A percentile compares a stretch with the other conserved stretches of the same genome.
phyloP scores from a whole-genome alignment of 306 rosid genomes.

The Prunus mira region DNA sequence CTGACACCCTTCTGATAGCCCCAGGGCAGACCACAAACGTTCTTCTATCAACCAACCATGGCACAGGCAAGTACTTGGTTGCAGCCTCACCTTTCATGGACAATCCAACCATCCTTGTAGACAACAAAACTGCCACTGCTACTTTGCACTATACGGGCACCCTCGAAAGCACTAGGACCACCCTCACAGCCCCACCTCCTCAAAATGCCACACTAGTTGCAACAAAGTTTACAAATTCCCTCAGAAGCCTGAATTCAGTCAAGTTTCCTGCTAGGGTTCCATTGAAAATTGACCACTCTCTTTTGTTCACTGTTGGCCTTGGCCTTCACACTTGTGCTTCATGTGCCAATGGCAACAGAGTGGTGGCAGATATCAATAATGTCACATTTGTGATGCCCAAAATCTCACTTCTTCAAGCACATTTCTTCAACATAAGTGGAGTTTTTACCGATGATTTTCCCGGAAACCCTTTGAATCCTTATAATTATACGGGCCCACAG shows the following conservation, averaged over 20 bases:
- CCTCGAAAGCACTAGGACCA: slow-evolving; percentile 38
- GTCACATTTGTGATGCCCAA: slow-evolving; percentile 76
- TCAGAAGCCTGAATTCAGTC: slow-evolving; percentile 63
- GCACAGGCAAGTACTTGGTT: slow-evolving; percentile 51
- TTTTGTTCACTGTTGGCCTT: slow-evolving; percentile 71
- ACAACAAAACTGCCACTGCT: slow-evolving; percentile 65
- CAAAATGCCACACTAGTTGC: slow-evolving; percentile 57
- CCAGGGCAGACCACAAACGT: slow-evolving; percentile 92
- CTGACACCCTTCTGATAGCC: slow-evolving; percentile 61
- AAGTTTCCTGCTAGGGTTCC: slow-evolving; percentile 70
- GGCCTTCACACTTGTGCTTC: slow-evolving; percentile 65
- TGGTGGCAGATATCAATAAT: slow-evolving; percentile 74
- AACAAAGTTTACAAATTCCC: slow-evolving; percentile 42
- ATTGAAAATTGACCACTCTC: slow-evolving; percentile 53
- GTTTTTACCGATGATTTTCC: slow-evolving; percentile 85
- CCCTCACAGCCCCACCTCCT: slow-evolving; percentile 54
- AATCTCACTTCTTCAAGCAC: slow-evolving; percentile 74
- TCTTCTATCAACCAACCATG: slow-evolving; percentile 45
- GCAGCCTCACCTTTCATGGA: slow-evolving; percentile 79
- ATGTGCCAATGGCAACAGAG: slow-evolving; percentile 48
- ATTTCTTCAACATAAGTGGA: slow-evolving; percentile 70
- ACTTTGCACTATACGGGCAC: slow-evolving; percentile 50
- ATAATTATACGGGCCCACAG: slow-evolving; percentile 59
- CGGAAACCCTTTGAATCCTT: slow-evolving; percentile 41
- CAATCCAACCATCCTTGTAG: slow-evolving; percentile 45